phyloP scores from a whole-genome alignment of 2,329 filamentous ascomycete genomes.

The Penicillium sp. region DNA sequence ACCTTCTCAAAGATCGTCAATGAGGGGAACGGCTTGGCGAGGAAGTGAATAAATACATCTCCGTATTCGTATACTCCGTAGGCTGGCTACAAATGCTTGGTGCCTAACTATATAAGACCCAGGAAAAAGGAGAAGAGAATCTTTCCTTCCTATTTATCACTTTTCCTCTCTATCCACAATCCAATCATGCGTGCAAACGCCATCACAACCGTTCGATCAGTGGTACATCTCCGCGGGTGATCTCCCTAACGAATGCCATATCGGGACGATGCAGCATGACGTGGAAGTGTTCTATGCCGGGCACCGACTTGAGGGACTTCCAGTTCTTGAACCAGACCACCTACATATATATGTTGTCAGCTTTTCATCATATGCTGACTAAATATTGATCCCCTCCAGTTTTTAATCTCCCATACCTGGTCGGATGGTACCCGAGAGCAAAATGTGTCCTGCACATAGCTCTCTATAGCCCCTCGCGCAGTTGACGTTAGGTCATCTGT shows the following conservation, averaged over 20 bases:
- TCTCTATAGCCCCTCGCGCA: slow-evolving; percentile 57
- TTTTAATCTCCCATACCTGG: slow-evolving; percentile 18
- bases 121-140: too few species aligned
- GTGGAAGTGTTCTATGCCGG: slow-evolving; percentile 86
- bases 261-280: slow-evolving; percentile 79
- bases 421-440: slow-evolving; percentile 37
- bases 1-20: slow-evolving; percentile 7
- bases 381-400: too few species aligned
- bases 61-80: neutral
- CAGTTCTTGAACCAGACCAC: slow-evolving; percentile 92
- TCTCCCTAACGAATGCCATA: slow-evolving; percentile 55
- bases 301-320: slow-evolving; percentile 71
- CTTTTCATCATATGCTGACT: slow-evolving; percentile 22
- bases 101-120: too few species aligned
- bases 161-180: neutral
- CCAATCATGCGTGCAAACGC: neutral
- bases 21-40: slow-evolving; percentile 20
- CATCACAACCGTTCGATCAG: slow-evolving; percentile 43
- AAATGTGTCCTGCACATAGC: slow-evolving; percentile 62
- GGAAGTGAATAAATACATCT: too few species aligned
- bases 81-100: neutral
- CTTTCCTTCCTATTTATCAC: neutral
- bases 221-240: slow-evolving; percentile 68
- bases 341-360: slow-evolving; percentile 23
- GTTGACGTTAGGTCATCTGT: slow-evolving; percentile 59